Percentiles rank a stretch among this genome's conserved stretches.
phyloP scores from a whole-genome alignment of 192 early-diverging fungal species.

The Spizellomyces sp. region DNA sequence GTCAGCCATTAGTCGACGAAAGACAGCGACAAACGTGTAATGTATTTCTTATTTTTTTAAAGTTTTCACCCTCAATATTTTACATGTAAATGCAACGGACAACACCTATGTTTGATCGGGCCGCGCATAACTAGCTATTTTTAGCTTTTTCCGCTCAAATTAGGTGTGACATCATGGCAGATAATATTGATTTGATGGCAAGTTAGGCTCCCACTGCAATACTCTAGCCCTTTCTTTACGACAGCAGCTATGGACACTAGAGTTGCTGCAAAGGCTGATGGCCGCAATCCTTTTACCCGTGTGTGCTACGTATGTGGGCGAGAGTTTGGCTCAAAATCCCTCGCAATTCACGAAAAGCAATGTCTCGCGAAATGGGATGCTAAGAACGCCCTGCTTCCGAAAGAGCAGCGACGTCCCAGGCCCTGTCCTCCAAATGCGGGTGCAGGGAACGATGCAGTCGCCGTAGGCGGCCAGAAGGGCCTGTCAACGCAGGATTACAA shows the following conservation, averaged over 20 bases:
- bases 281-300: slow-evolving; percentile 25
- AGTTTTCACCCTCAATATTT: too few species aligned
- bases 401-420: slow-evolving; percentile 27
- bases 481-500: slow-evolving; percentile 21
- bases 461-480: slow-evolving; percentile 7
- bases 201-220: too few species aligned
- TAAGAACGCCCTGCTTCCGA: slow-evolving; percentile 15
- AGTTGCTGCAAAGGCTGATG: slow-evolving; percentile 22
- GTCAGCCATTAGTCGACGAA: slow-evolving; percentile 31
- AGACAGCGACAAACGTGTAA: neutral
- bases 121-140: too few species aligned
- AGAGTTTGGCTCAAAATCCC: slow-evolving; percentile 28
- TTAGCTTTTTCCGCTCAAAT: too few species aligned
- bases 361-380: slow-evolving; percentile 33
- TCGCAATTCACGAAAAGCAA: slow-evolving; percentile 31
- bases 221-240: too few species aligned
- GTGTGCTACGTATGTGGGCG: slow-evolving; percentile 28
- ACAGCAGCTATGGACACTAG: neutral
- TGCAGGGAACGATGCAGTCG: slow-evolving; percentile 14
- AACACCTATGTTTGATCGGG: too few species aligned
- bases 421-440: slow-evolving; percentile 13
- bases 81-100: too few species aligned
- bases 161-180: too few species aligned
- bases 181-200: too few species aligned
- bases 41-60: too few species aligned